Percentiles rank a stretch among this genome's conserved stretches.
Evolutionary conservation across 1,139 yeast genomes (phyloP).

Genomic region (Hansenula lynferdii): DNA sequence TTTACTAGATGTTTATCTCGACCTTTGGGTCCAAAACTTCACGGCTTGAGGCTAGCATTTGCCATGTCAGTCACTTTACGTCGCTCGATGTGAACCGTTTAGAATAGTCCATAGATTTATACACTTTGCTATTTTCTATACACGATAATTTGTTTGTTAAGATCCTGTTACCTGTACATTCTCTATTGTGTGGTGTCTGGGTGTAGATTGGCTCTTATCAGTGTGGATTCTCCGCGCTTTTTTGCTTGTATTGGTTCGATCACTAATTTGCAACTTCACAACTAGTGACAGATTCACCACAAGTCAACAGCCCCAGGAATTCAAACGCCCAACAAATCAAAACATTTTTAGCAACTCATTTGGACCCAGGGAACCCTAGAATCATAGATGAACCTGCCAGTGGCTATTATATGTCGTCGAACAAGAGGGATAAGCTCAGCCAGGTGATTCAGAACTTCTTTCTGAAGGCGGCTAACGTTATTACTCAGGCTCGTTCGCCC

Average conservation of each 20-base stretch:
- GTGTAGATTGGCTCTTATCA: not conserved
- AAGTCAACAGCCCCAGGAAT: not conserved
- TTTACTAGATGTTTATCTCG: conserved; percentile 72
- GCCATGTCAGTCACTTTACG: too few species aligned
- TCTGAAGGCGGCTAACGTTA: conserved; percentile 62
- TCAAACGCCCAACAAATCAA: too few species aligned
- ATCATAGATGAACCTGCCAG: not conserved
- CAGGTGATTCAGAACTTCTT: conserved; percentile 56
- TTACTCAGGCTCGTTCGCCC: conserved; percentile 35
- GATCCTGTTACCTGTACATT: too few species aligned
- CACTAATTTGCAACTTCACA: not conserved
- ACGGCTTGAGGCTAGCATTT: too few species aligned
- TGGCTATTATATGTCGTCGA: conserved; percentile 9
- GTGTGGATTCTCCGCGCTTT: not conserved
- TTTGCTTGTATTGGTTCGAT: not conserved
- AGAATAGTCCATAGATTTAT: too few species aligned
- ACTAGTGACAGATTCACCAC: not conserved
- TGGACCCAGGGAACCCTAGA: too few species aligned
- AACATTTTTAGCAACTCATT: too few species aligned
- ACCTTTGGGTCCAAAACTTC: conserved; percentile 33
- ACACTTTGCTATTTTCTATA: too few species aligned
- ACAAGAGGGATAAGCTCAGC: conserved; percentile 26
- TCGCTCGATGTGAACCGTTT: too few species aligned
- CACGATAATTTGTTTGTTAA: too few species aligned
- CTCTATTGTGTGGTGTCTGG: not conserved